Evolutionary conservation across 345 rosid species (phyloP).

Genomic region (Pelargonium nanum): DNA sequence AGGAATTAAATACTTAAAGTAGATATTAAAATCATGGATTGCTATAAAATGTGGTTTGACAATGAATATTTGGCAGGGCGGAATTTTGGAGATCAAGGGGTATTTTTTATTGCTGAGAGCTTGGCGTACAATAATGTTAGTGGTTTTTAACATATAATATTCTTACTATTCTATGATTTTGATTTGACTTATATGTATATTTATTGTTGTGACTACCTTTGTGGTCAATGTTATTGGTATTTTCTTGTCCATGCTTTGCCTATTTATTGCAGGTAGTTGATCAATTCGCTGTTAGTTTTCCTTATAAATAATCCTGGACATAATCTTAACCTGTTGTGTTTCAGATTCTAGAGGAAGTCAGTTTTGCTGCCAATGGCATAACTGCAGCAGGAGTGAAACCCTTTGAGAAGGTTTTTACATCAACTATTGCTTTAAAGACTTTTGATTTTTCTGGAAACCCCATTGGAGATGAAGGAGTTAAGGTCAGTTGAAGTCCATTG

Average conservation of each 20-base stretch:
- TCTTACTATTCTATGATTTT: too few relatives aligned
- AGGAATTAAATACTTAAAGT: not conserved
- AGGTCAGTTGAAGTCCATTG: slow-evolving; percentile 40
- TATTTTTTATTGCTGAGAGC: slow-evolving; percentile 77
- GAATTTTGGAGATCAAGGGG: slow-evolving; percentile 90
- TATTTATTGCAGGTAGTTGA: not conserved
- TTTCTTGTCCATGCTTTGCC: too few relatives aligned
- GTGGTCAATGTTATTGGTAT: not conserved
- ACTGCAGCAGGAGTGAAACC: slow-evolving; percentile 80
- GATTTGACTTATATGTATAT: not conserved
- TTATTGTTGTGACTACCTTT: slow-evolving; percentile 3
- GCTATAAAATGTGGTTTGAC: slow-evolving; percentile 11
- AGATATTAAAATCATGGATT: not conserved
- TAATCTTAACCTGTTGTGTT: not conserved
- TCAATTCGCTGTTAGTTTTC: not conserved
- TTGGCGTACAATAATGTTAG: slow-evolving; percentile 84
- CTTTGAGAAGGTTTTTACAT: slow-evolving; percentile 76
- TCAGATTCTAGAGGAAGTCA: slow-evolving; percentile 80
- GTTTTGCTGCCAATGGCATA: slow-evolving; percentile 93
- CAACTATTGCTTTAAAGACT: slow-evolving; percentile 56
- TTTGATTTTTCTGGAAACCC: slow-evolving; percentile 89
- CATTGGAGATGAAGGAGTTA: slow-evolving; percentile 89
- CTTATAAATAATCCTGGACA: not conserved
- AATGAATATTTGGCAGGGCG: slow-evolving; percentile 40
- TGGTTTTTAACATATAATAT: slow-evolving; percentile 2